These are phyloP conservation scores for Lathyrus oleraceus DNA, from an alignment of 306 rosid species.

Conservation along the genomic window DNA sequence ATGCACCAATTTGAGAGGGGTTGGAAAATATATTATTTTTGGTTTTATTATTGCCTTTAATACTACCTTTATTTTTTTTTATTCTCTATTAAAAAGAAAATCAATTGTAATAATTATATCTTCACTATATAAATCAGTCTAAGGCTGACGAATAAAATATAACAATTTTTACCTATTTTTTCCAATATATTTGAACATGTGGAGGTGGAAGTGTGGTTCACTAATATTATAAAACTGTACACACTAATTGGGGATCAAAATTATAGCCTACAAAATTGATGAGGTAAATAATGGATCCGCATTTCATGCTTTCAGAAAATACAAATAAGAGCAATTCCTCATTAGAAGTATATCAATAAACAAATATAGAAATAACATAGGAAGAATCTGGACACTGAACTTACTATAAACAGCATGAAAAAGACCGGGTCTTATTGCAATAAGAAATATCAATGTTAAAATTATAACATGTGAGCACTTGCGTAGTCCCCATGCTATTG, in stretches of 20 bases:
- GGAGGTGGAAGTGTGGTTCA: slow-evolving; percentile 25
- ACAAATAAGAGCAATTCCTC: slow-evolving; percentile 28
- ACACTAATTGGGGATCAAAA: slow-evolving; percentile 22
- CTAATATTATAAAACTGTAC: slow-evolving; percentile 13
- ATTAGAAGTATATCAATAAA: slow-evolving; percentile 20
- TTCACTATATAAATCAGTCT: too few relatives aligned
- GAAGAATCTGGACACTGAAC: slow-evolving; percentile 35
- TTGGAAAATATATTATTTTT: too few relatives aligned
- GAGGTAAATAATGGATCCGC: not conserved
- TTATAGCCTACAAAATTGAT: slow-evolving; percentile 17
- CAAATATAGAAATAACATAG: slow-evolving; percentile 9
- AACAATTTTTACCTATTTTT: too few relatives aligned
- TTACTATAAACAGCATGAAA: slow-evolving; percentile 83
- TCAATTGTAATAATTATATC: too few relatives aligned
- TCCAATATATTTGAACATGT: slow-evolving; percentile 15
- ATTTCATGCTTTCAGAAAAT: slow-evolving; percentile 17
- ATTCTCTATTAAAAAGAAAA: too few relatives aligned
- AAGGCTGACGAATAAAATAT: too few relatives aligned
- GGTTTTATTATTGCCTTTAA: too few relatives aligned
- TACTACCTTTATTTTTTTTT: too few relatives aligned
- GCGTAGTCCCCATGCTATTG: slow-evolving; percentile 85
- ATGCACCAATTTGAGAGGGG: too few relatives aligned
- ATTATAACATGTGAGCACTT: slow-evolving; percentile 76
- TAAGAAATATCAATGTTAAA: slow-evolving; percentile 72
- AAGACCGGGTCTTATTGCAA: slow-evolving; percentile 87